Evolutionary conservation across 2,329 filamentous ascomycete species (phyloP).

Genomic region (Alternaria alternata): DNA sequence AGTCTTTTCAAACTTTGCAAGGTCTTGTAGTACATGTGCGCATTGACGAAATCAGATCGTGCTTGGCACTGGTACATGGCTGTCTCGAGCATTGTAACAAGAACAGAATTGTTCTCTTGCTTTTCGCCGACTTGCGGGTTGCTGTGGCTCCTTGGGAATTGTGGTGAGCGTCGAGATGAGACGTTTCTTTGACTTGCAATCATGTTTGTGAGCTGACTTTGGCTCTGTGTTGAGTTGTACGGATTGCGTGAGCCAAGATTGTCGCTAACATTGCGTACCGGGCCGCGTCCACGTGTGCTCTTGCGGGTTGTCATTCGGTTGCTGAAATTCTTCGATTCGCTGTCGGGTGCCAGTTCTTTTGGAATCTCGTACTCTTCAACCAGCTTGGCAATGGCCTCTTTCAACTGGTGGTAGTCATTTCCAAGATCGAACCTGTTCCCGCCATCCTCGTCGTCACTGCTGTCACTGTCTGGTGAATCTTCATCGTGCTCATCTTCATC

Average conservation of each 20-base stretch:
- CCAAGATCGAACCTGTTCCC: constrained; percentile 66
- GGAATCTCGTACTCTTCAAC: constrained; percentile 85
- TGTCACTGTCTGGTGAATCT: constrained; percentile 60
- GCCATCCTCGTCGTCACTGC: constrained; percentile 56
- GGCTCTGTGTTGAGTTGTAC: constrained; percentile 44
- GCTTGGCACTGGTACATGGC: constrained; percentile 79
- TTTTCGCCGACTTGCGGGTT: constrained; percentile 47
- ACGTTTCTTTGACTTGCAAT: constrained; percentile 50
- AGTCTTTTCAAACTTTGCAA: constrained; percentile 75
- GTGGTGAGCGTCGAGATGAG: constrained; percentile 46
- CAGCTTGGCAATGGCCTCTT: constrained; percentile 80
- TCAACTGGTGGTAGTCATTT: constrained; percentile 81
- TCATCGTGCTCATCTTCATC: constrained; percentile 71
- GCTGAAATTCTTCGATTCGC: constrained; percentile 70
- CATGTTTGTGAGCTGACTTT: constrained; percentile 50
- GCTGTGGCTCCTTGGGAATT: constrained; percentile 52
- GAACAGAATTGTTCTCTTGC: constrained; percentile 57
- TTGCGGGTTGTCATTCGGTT: constrained; percentile 68
- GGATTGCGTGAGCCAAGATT: constrained; percentile 62
- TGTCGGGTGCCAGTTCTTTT: constrained; percentile 68
- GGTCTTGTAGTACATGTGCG: constrained; percentile 86
- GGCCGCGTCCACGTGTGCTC: constrained; percentile 38
- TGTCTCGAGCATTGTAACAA: constrained; percentile 77
- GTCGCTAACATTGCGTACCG: constrained; percentile 39
- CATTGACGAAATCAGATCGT: constrained; percentile 82